Conservation (phyloP, 441 rosid genomes). For the Monsonia emarginata region DNA sequence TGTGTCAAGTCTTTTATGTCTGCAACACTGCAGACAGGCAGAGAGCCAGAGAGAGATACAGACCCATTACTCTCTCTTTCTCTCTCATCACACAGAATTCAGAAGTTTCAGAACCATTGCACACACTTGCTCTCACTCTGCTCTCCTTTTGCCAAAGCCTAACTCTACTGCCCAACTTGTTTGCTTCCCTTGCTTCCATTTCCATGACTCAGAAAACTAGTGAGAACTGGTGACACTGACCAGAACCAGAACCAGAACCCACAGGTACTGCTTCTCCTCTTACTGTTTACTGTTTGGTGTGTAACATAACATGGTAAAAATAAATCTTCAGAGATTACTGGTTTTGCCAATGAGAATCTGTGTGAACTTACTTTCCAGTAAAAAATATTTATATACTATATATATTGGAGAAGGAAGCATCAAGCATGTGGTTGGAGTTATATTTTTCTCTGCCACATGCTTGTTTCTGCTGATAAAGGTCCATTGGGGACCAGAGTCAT, state of each 20-base stretch:
- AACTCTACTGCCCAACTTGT: neutral
- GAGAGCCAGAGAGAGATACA: neutral
- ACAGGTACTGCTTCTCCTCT: neutral
- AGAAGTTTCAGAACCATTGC: neutral
- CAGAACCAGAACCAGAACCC: neutral
- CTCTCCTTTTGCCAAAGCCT: neutral
- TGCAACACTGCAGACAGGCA: neutral
- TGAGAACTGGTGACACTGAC: neutral
- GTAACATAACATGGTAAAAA: neutral
- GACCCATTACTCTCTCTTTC: neutral
- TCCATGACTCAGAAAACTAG: neutral
- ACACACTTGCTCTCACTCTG: neutral
- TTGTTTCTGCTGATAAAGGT: neutral
- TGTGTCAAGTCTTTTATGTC: slow-evolving; percentile 4
- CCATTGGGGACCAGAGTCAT: slow-evolving; percentile 3
- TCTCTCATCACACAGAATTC: neutral
- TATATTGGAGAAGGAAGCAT: neutral
- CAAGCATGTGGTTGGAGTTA: slow-evolving; percentile 5
- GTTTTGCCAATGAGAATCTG: neutral
- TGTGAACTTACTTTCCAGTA: neutral
- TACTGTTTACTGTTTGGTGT: neutral
- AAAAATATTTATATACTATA: neutral
- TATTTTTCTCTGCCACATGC: slow-evolving; percentile 2
- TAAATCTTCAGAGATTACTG: neutral
- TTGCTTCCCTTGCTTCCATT: neutral